phyloP scores from a whole-genome alignment of 805 yeast genomes.

The Kodamaea kakaduensis region DNA sequence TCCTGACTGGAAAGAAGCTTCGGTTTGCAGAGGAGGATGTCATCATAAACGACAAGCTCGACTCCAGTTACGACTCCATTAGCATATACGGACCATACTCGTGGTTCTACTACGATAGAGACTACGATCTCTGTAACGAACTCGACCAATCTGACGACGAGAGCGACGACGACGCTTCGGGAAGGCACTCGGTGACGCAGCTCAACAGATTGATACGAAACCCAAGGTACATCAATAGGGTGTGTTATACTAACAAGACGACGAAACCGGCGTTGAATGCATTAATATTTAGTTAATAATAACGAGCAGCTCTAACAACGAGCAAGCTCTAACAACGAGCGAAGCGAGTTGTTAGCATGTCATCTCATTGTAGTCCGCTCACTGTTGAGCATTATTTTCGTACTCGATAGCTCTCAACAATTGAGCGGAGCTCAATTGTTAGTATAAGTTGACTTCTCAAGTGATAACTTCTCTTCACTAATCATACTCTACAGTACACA shows the following conservation, averaged over 20 bases:
- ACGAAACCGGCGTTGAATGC: conserved; percentile 15
- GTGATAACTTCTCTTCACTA: too few relatives aligned
- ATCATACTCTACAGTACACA: too few relatives aligned
- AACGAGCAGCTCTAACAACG: too few relatives aligned
- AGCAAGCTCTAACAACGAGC: too few relatives aligned
- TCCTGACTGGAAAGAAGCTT: conserved; percentile 2
- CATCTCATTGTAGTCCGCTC: too few relatives aligned
- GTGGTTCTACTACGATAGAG: conserved; percentile 34
- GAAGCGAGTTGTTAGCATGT: too few relatives aligned
- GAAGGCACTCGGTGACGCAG: conserved; percentile 20
- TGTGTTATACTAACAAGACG: conserved; percentile 24
- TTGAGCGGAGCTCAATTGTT: too few relatives aligned
- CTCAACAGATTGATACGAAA: conserved; percentile 18
- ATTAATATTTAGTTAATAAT: conserved; percentile 12
- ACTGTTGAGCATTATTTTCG: too few relatives aligned
- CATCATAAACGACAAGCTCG: conserved; percentile 11
- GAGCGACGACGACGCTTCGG: conserved; percentile 10
- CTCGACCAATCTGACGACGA: conserved; percentile 16
- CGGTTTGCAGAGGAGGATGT: conserved; percentile 18
- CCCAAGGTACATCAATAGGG: conserved; percentile 13
- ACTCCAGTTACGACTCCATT: conserved; percentile 1
- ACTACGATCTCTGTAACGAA: conserved; percentile 19
- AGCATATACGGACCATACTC: conserved; percentile 11
- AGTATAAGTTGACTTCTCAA: too few relatives aligned
- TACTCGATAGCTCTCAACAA: too few relatives aligned